Evolutionary conservation across 352 stramenopile species (phyloP).

Genomic region (Pythium insidiosum): DNA sequence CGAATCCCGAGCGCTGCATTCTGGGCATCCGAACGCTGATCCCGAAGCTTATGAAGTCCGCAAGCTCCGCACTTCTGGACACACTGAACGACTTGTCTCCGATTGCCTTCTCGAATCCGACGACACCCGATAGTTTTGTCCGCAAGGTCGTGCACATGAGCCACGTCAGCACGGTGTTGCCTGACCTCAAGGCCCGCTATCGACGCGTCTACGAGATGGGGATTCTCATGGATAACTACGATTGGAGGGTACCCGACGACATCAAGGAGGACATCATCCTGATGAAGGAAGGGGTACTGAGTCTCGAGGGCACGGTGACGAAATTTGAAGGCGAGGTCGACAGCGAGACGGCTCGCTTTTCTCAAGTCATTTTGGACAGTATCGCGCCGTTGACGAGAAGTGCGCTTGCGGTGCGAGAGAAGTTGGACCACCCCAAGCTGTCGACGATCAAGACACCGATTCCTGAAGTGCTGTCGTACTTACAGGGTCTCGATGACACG

Average conservation of each 20-base stretch:
- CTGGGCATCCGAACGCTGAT: slow-evolving; percentile 72
- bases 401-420: slow-evolving; percentile 65
- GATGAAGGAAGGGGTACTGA: slow-evolving; percentile 89
- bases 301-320: slow-evolving; percentile 84
- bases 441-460: slow-evolving; percentile 70
- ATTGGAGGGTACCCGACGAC: slow-evolving; percentile 88
- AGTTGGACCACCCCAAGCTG: slow-evolving; percentile 76
- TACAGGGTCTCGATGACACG: slow-evolving; percentile 60
- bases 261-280: slow-evolving; percentile 92
- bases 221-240: slow-evolving; percentile 88
- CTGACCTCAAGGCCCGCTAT: slow-evolving; percentile 63
- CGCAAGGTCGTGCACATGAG: slow-evolving; percentile 87
- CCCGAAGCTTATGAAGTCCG: slow-evolving; percentile 87
- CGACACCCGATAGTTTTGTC: slow-evolving; percentile 71
- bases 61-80: slow-evolving; percentile 69
- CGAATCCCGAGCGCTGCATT: slow-evolving; percentile 86
- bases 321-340: slow-evolving; percentile 89
- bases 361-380: slow-evolving; percentile 85
- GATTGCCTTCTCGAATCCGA: slow-evolving; percentile 62
- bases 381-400: slow-evolving; percentile 69
- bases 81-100: slow-evolving; percentile 82
- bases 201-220: slow-evolving; percentile 82
- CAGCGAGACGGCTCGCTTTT: slow-evolving; percentile 88
- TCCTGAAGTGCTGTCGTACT: slow-evolving; percentile 61
- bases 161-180: slow-evolving; percentile 48